Base-by-base conservation (phyloP, 768 basidiomycete species). In the Clitopilus passeckerianus region DNA sequence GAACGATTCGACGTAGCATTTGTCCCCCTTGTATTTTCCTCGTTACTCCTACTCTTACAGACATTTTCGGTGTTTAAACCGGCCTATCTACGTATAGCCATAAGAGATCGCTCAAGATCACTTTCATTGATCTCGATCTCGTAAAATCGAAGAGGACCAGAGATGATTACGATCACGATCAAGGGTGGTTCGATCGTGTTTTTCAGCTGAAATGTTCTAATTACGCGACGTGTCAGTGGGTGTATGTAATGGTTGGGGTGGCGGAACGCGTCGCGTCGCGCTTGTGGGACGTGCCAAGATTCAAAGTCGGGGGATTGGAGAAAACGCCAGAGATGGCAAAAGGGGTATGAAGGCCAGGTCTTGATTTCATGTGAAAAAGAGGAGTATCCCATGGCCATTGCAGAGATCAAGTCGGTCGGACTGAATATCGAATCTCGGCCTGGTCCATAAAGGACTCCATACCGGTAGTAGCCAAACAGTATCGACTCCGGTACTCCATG, bases 81-180 rank as follows among this genome's bases (percentile, higher is more conserved):
- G 46, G 46, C 20, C 16, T 50, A 18, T 50, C 46, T 50, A 30
- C 27, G 27, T 30, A 30, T 30, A 7, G 46, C 46, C 37, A 41
- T 15, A 41, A n/a, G 37, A 41, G 37, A 41, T n/a, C 37, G n/a
- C n/a, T 41, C 37, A 41, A 50, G 46, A 50, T 50, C 46, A 50
- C 46, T 50, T n/a, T 50, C 46, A 50, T 50, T 50, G 46, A 50
- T 50, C 46, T 50, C 46, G 46, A 50, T 50, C 46, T 50, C 12
- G 18, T 18, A 23, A 22, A 50, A 50, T 41, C 37, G 37, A 22
- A 50, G 20, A 50, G 46, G 18, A 50, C 46, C 22, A 50, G 46
- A 50, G 46, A 50, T 50, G 55, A 56, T 23, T 35, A 56, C 30
- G 30, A 53, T 23, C 34, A 43, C 34, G 41, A 57, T 30, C 34